Evolutionary conservation across 2,329 filamentous ascomycete species (phyloP), one percentile per base, ranked within the genome.

Genomic region (Cytospora mali): DNA sequence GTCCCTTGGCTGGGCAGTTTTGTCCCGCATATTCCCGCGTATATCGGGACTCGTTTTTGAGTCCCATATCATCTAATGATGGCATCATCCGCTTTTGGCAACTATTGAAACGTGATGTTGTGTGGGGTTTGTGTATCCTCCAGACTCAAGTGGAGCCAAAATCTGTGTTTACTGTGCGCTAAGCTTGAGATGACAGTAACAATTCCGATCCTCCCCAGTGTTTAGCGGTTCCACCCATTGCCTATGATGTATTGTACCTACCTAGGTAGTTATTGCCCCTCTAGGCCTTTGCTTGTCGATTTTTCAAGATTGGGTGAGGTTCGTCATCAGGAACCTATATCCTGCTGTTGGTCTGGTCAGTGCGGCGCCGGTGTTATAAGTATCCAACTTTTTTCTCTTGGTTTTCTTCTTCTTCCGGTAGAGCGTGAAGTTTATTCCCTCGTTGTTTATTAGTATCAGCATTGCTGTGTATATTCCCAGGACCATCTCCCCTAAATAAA

Each of bases 71-170:
- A 18, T 4, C n/a, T n/a, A 16, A 46, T 58, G 28, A 62, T 58
- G 61, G 61, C 61, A 65, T 65, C 61, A 60, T 63, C 48, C 57
- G 51, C 58, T 39, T 42, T 46, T 46, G n/a, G n/a, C 6, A 46
- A 11, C 2, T 46, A n/a, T 13, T 46, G n/a, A n/a, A 21, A 21
- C 42, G n/a, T n/a, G 18, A n/a, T 46, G 39, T 11, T 46, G 42
- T 23, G 42, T 46, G 42, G 42, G 42, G 46, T 51, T n/a, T 48
- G 29, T 42, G 27, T 33, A 1, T 48, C 35, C 7, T 27, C 21
- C 48, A 46, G 42, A 46, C 21, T 46, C 42, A 11, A 23, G 42
- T 46, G 42, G 42, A 46, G 10, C 42, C 42, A n/a, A 48, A n/a
- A 42, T 13, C 31, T 46, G 49, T 29, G 31, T 52, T 42, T 55